A percentile compares a stretch with the other conserved stretches of the same genome.
Evolutionary conservation across 306 rosid genomes (phyloP).

Genomic region (Vigna unguiculata): DNA sequence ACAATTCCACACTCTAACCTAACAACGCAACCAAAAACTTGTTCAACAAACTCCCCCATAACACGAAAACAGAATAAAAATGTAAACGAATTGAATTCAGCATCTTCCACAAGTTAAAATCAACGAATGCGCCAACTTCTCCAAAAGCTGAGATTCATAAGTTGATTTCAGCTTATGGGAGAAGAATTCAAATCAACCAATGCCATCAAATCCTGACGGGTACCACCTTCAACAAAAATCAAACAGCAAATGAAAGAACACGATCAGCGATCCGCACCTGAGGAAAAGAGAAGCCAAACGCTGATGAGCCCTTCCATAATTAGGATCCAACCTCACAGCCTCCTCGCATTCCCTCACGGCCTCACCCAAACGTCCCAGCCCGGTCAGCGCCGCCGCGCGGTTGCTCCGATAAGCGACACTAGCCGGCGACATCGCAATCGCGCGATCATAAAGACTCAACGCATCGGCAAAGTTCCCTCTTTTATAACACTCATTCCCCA

Average conservation of each 20-base stretch:
- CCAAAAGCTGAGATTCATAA: neutral
- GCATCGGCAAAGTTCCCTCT: constrained; percentile 82
- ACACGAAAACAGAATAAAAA: neutral
- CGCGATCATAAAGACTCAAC: constrained; percentile 77
- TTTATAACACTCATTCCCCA: constrained; percentile 83
- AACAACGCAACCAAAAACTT: neutral
- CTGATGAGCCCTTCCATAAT: constrained; percentile 82
- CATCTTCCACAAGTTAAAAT: neutral
- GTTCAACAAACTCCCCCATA: neutral
- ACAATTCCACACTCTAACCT: neutral
- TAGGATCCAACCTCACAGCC: constrained; percentile 88
- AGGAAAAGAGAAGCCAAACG: constrained; percentile 83
- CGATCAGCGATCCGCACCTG: constrained; percentile 53
- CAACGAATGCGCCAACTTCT: neutral
- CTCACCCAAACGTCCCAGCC: constrained; percentile 71
- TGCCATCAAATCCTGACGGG: constrained; percentile 32
- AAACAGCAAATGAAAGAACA: constrained; percentile 14
- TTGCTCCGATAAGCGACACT: constrained; percentile 83
- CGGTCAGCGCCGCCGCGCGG: constrained; percentile 91
- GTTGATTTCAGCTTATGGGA: neutral
- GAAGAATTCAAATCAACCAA: neutral
- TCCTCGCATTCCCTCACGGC: constrained; percentile 88
- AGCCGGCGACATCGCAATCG: constrained; percentile 72
- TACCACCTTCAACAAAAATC: constrained; percentile 16
- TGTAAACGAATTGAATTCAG: neutral